Evolutionary conservation across 2,329 filamentous ascomycete genomes (phyloP).

Genomic region (Trichoderma polysporum): DNA sequence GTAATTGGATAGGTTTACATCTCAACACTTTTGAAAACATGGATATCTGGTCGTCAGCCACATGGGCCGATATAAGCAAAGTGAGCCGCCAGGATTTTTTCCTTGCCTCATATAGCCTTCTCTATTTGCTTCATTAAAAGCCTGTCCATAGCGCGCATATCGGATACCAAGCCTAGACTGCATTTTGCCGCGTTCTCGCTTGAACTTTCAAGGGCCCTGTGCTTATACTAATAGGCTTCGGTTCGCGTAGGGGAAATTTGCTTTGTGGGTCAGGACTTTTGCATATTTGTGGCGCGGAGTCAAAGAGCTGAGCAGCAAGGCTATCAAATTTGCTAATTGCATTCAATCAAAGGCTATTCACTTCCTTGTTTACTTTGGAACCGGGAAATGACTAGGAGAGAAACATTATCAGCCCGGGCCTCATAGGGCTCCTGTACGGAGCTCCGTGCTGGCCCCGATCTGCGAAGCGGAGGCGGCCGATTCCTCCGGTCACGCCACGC

Average conservation of each 20-base stretch:
- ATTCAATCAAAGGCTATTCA: not conserved
- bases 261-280: not conserved
- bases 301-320: not conserved
- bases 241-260: not conserved
- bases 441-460: not conserved
- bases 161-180: not conserved
- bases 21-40: not conserved
- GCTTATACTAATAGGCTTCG: not conserved
- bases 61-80: not conserved
- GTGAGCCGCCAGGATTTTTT: not conserved
- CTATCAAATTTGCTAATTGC: not conserved
- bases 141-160: not conserved
- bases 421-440: conserved; percentile 6
- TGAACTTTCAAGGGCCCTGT: not conserved
- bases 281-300: not conserved
- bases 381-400: not conserved
- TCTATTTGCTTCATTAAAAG: not conserved
- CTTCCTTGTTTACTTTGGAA: not conserved
- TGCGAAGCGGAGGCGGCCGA: conserved; percentile 1
- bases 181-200: not conserved
- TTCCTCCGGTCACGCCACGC: conserved; percentile 14
- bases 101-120: not conserved
- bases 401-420: not conserved
- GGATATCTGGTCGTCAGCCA: not conserved
- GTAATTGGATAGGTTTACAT: too few relatives aligned